Evolutionary conservation across 2,329 filamentous ascomycete genomes (phyloP), one percentile per base, ranked within the genome.

Genomic region (Hansfordia pulvinata): DNA sequence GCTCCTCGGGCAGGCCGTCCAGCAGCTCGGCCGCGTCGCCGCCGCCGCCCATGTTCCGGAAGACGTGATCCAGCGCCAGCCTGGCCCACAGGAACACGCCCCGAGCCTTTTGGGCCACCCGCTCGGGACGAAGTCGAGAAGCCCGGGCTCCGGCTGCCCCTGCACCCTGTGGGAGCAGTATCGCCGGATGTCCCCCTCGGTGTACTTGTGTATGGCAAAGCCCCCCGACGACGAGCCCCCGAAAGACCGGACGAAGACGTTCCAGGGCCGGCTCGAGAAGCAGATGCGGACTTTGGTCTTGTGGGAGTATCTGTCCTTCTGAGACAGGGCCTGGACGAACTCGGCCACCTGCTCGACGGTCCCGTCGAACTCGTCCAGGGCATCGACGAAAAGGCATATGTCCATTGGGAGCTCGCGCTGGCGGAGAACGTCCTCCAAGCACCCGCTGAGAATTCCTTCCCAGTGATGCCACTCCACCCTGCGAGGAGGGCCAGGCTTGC

Each of bases 11-110:
- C n/a, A n/a, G n/a, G n/a, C n/a, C n/a, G n/a, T n/a, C n/a, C n/a
- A n/a, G n/a, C n/a, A n/a, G n/a, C n/a, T n/a, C n/a, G n/a, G n/a
- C n/a, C n/a, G n/a, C n/a, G n/a, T n/a, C n/a, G n/a, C n/a, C n/a
- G n/a, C n/a, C n/a, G n/a, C n/a, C n/a, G n/a, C n/a, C n/a, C n/a
- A n/a, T n/a, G n/a, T n/a, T n/a, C n/a, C n/a, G n/a, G n/a, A n/a
- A n/a, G n/a, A n/a, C n/a, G n/a, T n/a, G n/a, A 25, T 31, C n/a
- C n/a, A 23, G 21, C 6, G 16, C 21, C n/a, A 23, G 21, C 21
- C 16, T 23, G 21, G 16, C 21, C 21, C 21, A 23, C 5, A 23
- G 21, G 21, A 23, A 23, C 5, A 23, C 21, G 5, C 21, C 21
- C n/a, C 12, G 10, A 8, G 21, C 21, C 7, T 14, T 11, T 8